Evolutionary conservation across 2,329 filamentous ascomycete genomes (phyloP).

Genomic region (Nemania diffusa): DNA sequence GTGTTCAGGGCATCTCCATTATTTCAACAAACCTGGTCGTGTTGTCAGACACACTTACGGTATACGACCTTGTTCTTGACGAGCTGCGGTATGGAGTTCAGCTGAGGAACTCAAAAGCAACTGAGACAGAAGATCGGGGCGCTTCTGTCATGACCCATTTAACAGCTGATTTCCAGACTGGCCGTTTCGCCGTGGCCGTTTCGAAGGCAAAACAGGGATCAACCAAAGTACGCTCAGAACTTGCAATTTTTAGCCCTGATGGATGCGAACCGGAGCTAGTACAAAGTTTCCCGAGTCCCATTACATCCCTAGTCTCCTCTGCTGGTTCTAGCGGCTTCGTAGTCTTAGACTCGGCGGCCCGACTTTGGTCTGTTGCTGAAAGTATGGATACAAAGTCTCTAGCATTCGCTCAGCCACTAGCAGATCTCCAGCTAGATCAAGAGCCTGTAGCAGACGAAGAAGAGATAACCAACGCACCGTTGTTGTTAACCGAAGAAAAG

Average conservation of each 20-base stretch:
- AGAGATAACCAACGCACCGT: slow-evolving; percentile 45
- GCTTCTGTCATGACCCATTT: slow-evolving; percentile 68
- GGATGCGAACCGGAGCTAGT: slow-evolving; percentile 68
- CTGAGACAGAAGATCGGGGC: slow-evolving; percentile 44
- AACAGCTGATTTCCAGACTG: slow-evolving; percentile 73
- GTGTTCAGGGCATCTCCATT: slow-evolving; percentile 75
- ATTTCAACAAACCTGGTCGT: slow-evolving; percentile 79
- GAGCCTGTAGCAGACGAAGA: slow-evolving; percentile 45
- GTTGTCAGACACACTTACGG: slow-evolving; percentile 76
- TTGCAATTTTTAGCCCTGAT: slow-evolving; percentile 75
- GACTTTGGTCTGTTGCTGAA: slow-evolving; percentile 72
- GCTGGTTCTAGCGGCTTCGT: slow-evolving; percentile 76
- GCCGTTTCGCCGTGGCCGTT: slow-evolving; percentile 73
- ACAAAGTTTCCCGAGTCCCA: slow-evolving; percentile 64
- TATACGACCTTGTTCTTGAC: slow-evolving; percentile 88
- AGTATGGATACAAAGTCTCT: slow-evolving; percentile 65
- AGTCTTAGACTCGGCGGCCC: slow-evolving; percentile 78
- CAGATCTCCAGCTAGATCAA: slow-evolving; percentile 62
- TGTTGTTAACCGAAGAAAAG: slow-evolving; percentile 54
- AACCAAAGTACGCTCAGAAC: slow-evolving; percentile 58
- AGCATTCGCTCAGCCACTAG: slow-evolving; percentile 64
- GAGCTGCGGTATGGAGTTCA: slow-evolving; percentile 74
- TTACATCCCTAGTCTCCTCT: slow-evolving; percentile 74
- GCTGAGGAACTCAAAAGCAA: slow-evolving; percentile 53
- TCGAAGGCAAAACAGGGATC: slow-evolving; percentile 49